A percentile compares a stretch with the other conserved stretches of the same genome.
Conservation (phyloP, 768 basidiomycete genomes). For the Auricularia cornea region DNA sequence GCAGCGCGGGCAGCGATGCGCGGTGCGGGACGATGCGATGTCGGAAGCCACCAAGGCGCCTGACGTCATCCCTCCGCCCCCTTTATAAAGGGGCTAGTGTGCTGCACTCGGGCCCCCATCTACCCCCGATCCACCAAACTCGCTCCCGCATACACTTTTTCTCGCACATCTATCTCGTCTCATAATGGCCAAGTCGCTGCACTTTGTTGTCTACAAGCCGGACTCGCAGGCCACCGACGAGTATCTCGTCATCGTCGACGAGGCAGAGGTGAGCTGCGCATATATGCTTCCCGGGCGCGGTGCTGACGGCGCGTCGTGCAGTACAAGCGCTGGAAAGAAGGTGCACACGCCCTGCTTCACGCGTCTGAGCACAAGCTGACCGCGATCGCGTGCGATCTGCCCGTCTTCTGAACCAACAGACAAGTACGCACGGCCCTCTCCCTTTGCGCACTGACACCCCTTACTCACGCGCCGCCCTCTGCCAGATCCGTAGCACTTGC, state of each 20-base stretch:
- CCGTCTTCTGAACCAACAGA: slow-evolving; percentile 32
- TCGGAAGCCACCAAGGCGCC: background rate
- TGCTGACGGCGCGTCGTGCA: slow-evolving; percentile 20
- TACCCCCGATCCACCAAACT: background rate
- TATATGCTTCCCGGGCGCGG: background rate
- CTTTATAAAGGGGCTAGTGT: background rate
- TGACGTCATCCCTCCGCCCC: background rate
- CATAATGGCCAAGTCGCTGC: slow-evolving; percentile 36
- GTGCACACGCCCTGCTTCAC: slow-evolving; percentile 19
- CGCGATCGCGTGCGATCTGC: background rate
- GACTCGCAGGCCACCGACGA: slow-evolving; percentile 64
- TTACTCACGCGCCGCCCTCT: slow-evolving; percentile 3
- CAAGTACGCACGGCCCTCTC: slow-evolving; percentile 40
- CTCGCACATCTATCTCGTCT: slow-evolving; percentile 3
- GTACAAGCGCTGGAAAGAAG: slow-evolving; percentile 73
- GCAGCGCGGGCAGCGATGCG: background rate
- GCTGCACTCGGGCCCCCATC: no score
- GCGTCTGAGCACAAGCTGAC: background rate
- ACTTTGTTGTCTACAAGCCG: slow-evolving; percentile 76
- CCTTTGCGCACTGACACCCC: slow-evolving; percentile 6
- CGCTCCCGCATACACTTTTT: background rate
- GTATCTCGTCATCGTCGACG: slow-evolving; percentile 61
- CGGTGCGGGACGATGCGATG: background rate
- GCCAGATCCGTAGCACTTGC: slow-evolving; percentile 57
- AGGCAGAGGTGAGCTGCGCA: slow-evolving; percentile 42